These are phyloP conservation scores for Calocybe cyanea DNA, from an alignment of 768 basidiomycete species.

Conservation along the genomic window DNA sequence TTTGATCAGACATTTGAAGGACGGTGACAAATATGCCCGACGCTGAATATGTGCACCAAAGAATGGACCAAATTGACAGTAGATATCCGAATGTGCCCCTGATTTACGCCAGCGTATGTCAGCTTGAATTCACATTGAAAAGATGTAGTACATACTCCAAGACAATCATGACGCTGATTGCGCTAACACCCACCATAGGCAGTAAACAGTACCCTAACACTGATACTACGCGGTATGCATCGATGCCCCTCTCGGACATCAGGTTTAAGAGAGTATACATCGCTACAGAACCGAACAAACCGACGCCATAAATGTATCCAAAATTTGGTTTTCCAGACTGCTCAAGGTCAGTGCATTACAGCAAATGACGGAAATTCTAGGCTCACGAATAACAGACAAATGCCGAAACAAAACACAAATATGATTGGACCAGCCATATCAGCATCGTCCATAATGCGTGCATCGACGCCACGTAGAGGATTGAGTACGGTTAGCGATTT, in stretches of 20 bases:
- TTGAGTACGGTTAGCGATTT: conserved; percentile 97
- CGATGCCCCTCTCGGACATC: conserved; percentile 94
- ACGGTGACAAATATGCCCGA: conserved; percentile 95
- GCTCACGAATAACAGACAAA: conserved; percentile 87
- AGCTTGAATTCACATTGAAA: conserved; percentile 3
- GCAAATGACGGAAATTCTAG: neutral
- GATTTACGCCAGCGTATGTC: conserved; percentile 15
- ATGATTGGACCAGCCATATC: conserved; percentile 95
- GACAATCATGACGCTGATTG: conserved; percentile 80
- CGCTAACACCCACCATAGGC: conserved; percentile 93
- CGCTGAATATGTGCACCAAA: conserved; percentile 97
- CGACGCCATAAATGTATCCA: conserved; percentile 97
- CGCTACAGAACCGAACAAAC: conserved; percentile 86
- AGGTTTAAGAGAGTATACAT: conserved; percentile 94
- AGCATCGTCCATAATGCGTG: conserved; percentile 98
- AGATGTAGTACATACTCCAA: conserved; percentile 67
- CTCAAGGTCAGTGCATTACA: conserved; percentile 1
- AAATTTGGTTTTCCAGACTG: conserved; percentile 99
- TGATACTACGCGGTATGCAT: conserved; percentile 91
- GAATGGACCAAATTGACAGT: conserved; percentile 74
- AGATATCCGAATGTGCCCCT: conserved; percentile 86
- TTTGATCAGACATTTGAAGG: conserved; percentile 91
- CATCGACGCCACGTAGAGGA: conserved; percentile 78
- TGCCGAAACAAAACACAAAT: conserved; percentile 93
- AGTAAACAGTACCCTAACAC: conserved; percentile 96